Evolutionary conservation across 306 rosid species (phyloP), one percentile per base, ranked within the genome.

Genomic region (Mimosa pudica): DNA sequence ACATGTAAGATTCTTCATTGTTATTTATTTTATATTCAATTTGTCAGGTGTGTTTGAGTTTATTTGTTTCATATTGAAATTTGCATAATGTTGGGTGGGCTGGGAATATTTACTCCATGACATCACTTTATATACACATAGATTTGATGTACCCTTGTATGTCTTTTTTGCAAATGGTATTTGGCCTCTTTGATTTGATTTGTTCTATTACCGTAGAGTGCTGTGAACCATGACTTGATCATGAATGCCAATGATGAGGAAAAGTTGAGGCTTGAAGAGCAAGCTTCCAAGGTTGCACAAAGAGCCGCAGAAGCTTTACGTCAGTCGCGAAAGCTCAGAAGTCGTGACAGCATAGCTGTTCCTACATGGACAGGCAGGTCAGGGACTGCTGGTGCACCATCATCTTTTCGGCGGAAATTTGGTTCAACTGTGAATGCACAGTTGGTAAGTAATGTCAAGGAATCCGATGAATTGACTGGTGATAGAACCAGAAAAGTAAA

Each of bases 311-410:
- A 95, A 88, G 98, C 96, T 58, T 89, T 93, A 84, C 91, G 96
- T 45, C 86, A 87, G 82, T 93, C 98, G 18, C 87, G 97, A 79
- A 91, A 92, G 85, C 89, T 89, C 73, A 88, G 98, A 75, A 90
- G 96, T 82, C 86, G 80, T 42, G 96, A 89, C 32, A 86, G 92
- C 71, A 11, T 95, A 64, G 86, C 96, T 10, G 85, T 93, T 84
- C 98, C 98, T 18, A 95, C 98, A 82, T 91, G 98, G 98, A 93
- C 98, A 7, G 98, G 98, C 75, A 95, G 86, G 85, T 92, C 98
- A 35, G 98, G 98, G 79, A 41, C 91, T 74, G 98, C 98, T 18
- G 98, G 98, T 42, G 98, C 97, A 80, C 98, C 98, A 6, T 86
- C 96, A 41, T 84, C 93, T 74, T 82, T 87, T 61, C 85, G 84